Base-by-base conservation (phyloP, 2,329 filamentous ascomycete species). In the Trichoderma hamatum region DNA sequence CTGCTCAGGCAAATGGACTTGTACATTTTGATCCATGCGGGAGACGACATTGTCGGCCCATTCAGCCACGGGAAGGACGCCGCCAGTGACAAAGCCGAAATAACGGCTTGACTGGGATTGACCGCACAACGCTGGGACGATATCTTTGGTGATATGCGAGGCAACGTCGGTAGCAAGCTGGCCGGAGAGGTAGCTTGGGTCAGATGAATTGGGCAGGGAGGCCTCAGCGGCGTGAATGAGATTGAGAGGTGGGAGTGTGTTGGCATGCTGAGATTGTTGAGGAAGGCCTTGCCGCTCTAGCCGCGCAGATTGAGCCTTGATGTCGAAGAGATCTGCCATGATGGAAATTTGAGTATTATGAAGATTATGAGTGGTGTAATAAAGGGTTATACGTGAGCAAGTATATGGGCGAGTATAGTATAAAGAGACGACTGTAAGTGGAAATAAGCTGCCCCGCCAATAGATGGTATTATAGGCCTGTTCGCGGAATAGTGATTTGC, bases 51-150 rank as follows among this genome's bases (percentile, higher is more conserved):
- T 91, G 78, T 97, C 95, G 1, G 93, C 94, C 66, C 92, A 87
- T 73, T 91, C 86, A 36, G 94, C 94, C 28, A 93, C 88, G 6
- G 93, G 92, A 0, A 94, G 92, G 9, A 86, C 84, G 16, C 93
- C 92, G 55, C 95, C 95, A 0, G 90, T 97, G 6, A 97, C 91
- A 77, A 97, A 97, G 70, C 93, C 94, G 78, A 93, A 96, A 83
- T 96, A 97, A 67, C 89, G 88, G 13, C 88, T 79, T 54, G 86
- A 88, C 52, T 86, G 84, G 72, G 88, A 89, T 74, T 88, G 86
- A 19, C 84, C 86, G 73, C 90, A 93, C 70, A 96, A 85, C 1
- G 85, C 91, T 1, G 86, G 85, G 51, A 86, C 79, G 68, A 88
- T 80, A 69, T 82, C 78, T 9, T 73, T 36, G 11, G 82, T 73